A percentile compares a stretch with the other conserved stretches of the same genome.
Conservation (phyloP, 495 filamentous ascomycete genomes). For the Penicillium macrosclerotiorum region DNA sequence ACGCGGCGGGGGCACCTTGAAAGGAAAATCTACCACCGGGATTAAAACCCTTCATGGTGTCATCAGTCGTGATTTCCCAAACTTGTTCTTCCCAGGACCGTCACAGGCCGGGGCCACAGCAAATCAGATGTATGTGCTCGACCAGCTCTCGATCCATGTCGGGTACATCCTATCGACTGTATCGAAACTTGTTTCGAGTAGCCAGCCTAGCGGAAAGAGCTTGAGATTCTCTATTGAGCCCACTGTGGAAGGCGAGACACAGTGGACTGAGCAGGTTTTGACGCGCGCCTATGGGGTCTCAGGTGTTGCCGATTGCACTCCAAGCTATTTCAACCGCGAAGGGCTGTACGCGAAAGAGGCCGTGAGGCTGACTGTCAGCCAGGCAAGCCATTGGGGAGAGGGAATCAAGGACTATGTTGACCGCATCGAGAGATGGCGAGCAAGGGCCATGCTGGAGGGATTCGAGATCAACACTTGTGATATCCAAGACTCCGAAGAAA, state of each 20-base stretch:
- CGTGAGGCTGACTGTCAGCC: background rate
- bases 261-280: constrained; percentile 45
- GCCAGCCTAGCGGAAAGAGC: no score
- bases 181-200: no score
- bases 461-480: background rate
- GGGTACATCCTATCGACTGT: constrained; percentile 44
- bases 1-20: constrained; percentile 36
- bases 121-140: constrained; percentile 42
- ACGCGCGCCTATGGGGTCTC: constrained; percentile 35
- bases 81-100: constrained; percentile 47
- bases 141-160: constrained; percentile 35
- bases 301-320: constrained; percentile 49
- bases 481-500: no score
- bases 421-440: constrained; percentile 6
- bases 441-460: background rate
- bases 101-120: constrained; percentile 34
- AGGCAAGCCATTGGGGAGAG: constrained; percentile 9
- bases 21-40: constrained; percentile 40
- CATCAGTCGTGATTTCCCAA: constrained; percentile 46
- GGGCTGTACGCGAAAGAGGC: constrained; percentile 18
- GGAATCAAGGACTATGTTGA: constrained; percentile 15
- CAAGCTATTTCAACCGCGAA: constrained; percentile 54
- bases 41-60: constrained; percentile 48
- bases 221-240: constrained; percentile 43
- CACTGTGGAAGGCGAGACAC: constrained; percentile 39